Evolutionary conservation across 148 eudicot genomes (phyloP).

Genomic region (Persicaria maculosa): DNA sequence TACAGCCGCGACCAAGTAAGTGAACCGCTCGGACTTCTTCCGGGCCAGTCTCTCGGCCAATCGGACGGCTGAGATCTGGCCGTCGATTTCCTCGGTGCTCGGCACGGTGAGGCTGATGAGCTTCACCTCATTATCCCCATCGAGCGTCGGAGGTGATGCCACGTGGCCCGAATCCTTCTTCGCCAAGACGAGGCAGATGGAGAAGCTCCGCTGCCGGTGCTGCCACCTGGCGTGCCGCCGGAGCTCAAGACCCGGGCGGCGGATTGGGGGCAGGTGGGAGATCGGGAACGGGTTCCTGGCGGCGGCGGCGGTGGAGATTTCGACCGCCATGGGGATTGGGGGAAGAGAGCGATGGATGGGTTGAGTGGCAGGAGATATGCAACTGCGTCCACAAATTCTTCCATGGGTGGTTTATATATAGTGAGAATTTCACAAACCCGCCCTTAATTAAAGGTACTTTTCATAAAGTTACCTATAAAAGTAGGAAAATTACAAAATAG

Average conservation of each 20-base stretch:
- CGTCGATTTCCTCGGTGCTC: conserved; percentile 15
- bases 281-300: background rate
- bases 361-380: background rate
- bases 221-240: background rate
- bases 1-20: conserved; percentile 83
- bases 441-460: background rate
- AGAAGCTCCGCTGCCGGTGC: conserved; percentile 4
- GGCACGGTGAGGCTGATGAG: conserved; percentile 11
- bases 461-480: background rate
- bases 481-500: background rate
- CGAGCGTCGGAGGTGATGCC: background rate
- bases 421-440: no score
- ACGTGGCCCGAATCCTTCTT: conserved; percentile 1
- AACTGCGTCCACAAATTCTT: background rate
- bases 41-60: conserved; percentile 47
- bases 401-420: background rate
- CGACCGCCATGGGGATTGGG: background rate
- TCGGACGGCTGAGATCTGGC: conserved; percentile 25
- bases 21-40: conserved; percentile 80
- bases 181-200: conserved; percentile 3
- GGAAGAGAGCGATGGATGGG: background rate
- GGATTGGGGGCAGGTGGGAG: background rate
- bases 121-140: background rate
- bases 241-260: background rate
- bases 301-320: background rate